Conservation (phyloP, 2,329 filamentous ascomycete species). For the Paecilomyces variotii region DNA sequence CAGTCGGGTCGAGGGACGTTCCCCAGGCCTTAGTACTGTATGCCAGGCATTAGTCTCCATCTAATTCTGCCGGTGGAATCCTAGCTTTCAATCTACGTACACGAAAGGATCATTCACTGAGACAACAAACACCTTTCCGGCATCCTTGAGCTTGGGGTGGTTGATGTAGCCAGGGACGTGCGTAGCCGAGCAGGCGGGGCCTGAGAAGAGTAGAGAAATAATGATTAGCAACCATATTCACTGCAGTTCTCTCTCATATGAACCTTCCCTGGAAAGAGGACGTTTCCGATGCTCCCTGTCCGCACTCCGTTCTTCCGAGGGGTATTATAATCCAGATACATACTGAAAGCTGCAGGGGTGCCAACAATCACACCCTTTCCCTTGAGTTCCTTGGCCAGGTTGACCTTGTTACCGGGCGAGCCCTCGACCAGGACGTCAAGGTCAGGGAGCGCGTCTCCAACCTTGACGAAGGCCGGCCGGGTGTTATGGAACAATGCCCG, state of each 20-base stretch:
- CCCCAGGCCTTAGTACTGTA: conserved; percentile 83
- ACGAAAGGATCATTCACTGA: conserved; percentile 93
- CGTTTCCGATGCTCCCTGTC: conserved; percentile 1
- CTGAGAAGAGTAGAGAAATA: conserved; percentile 18
- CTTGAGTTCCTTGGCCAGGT: conserved; percentile 68
- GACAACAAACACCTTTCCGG: conserved; percentile 80
- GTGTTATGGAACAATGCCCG: conserved; percentile 32
- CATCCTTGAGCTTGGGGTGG: conserved; percentile 67
- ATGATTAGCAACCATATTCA: not conserved
- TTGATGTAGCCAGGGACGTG: conserved; percentile 85
- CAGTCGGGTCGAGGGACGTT: conserved; percentile 64
- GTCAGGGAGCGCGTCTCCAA: conserved; percentile 71
- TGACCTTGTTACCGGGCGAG: conserved; percentile 88
- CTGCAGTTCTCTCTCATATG: conserved; percentile 38
- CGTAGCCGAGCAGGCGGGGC: conserved; percentile 55
- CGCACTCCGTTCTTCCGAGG: not conserved
- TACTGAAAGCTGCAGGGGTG: conserved; percentile 70
- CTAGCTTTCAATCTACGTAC: conserved; percentile 47
- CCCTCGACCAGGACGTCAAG: conserved; percentile 71
- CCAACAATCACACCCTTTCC: conserved; percentile 77
- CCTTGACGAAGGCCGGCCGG: conserved; percentile 51
- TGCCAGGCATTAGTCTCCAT: not conserved
- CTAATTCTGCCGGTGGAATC: not conserved
- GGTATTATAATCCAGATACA: conserved; percentile 14
- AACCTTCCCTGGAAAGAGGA: conserved; percentile 20